These are phyloP conservation scores for Colletotrichum graminicola DNA, from an alignment of 2,329 filamentous ascomycete genomes.

Conservation along the genomic window DNA sequence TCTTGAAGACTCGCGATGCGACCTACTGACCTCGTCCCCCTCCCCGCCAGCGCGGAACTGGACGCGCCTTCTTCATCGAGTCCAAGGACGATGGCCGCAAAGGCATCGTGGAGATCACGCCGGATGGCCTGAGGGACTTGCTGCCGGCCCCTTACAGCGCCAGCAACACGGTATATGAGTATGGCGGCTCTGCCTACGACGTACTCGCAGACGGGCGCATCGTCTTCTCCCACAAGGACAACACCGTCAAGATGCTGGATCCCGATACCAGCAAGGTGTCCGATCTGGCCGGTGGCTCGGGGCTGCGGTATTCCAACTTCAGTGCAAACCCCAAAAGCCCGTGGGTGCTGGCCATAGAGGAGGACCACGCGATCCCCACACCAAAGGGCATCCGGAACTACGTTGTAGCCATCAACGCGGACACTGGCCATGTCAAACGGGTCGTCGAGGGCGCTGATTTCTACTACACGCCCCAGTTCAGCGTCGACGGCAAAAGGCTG, in stretches of 20 bases:
- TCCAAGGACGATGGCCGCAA: slow-evolving; percentile 55
- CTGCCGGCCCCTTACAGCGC: slow-evolving; percentile 59
- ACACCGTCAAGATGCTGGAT: slow-evolving; percentile 58
- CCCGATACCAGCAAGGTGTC: slow-evolving; percentile 52
- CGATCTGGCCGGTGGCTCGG: slow-evolving; percentile 49
- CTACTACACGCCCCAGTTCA: slow-evolving; percentile 64
- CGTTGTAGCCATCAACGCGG: slow-evolving; percentile 55
- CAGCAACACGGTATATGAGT: slow-evolving; percentile 63
- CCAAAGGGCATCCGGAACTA: slow-evolving; percentile 53
- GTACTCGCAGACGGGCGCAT: slow-evolving; percentile 55
- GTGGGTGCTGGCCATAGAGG: slow-evolving; percentile 65
- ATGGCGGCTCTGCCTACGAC: slow-evolving; percentile 62
- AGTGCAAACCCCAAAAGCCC: slow-evolving; percentile 52
- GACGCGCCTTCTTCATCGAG: slow-evolving; percentile 55
- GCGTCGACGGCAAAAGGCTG: slow-evolving; percentile 58
- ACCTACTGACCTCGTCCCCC: slow-evolving; percentile 12
- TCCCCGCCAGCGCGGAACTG: slow-evolving; percentile 46
- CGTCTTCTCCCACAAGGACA: slow-evolving; percentile 60
- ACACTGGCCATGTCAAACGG: slow-evolving; percentile 56
- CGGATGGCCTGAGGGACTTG: slow-evolving; percentile 52
- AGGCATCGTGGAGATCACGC: slow-evolving; percentile 58
- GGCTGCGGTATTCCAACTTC: slow-evolving; percentile 62
- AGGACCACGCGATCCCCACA: slow-evolving; percentile 59
- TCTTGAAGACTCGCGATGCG: background rate
- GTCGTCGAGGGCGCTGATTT: slow-evolving; percentile 63